These are phyloP conservation scores for Volvox reticuliferus DNA, from an alignment of 139 green algal species.

Conservation along the genomic window DNA sequence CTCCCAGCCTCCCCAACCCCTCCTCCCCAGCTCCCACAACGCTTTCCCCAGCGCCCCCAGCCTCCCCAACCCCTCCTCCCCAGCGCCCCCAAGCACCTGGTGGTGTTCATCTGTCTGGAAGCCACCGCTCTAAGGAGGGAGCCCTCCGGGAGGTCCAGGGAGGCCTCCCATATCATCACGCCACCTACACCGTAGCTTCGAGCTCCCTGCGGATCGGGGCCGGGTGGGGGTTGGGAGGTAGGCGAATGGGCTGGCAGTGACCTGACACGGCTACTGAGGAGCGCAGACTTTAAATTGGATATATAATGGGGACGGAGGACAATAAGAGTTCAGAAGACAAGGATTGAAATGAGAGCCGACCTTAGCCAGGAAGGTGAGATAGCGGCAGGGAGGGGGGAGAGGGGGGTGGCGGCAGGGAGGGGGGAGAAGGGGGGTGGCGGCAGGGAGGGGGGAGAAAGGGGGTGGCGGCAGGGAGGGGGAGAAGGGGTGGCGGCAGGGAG, in stretches of 20 bases:
- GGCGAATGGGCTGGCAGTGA: background rate
- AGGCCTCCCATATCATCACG: slow-evolving; percentile 47
- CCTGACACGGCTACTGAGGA: background rate
- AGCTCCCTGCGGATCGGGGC: background rate
- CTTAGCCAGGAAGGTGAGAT: too few species aligned
- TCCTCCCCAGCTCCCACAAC: background rate
- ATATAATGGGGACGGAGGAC: too few species aligned
- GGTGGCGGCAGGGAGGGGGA: background rate
- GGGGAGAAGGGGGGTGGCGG: too few species aligned
- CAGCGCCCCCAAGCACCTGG: background rate
- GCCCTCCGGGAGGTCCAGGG: slow-evolving; percentile 9
- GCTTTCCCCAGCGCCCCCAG: too few species aligned
- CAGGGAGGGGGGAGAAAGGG: too few species aligned
- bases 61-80: background rate
- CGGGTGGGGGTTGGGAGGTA: background rate
- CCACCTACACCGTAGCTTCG: background rate
- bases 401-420: too few species aligned
- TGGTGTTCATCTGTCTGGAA: background rate
- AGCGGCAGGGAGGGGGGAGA: too few species aligned
- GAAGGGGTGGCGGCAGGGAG: background rate
- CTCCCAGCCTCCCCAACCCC: background rate
- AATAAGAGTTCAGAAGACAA: too few species aligned
- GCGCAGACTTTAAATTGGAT: too few species aligned
- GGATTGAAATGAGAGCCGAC: too few species aligned
- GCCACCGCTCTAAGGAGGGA: slow-evolving; percentile 15